Percentiles rank a stretch among this genome's conserved stretches.
Evolutionary conservation across 768 basidiomycete genomes (phyloP).

Genomic region (Sporobolomyces pararoseus): DNA sequence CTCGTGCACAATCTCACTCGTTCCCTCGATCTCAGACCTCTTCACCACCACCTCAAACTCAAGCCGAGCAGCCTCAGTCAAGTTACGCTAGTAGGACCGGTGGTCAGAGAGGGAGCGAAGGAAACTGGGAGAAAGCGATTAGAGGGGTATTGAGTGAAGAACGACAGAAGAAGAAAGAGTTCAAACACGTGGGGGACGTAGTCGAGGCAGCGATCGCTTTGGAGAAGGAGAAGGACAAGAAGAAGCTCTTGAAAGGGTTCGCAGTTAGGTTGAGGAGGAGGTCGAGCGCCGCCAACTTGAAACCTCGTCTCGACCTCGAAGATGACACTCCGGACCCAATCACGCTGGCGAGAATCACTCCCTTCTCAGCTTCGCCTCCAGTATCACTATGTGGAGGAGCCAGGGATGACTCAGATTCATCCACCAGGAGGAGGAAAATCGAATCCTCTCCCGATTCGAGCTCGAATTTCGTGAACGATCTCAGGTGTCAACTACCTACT

Average conservation of each 20-base stretch:
- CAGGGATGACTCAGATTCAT: not conserved
- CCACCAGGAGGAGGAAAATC: not conserved
- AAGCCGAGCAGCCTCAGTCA: not conserved
- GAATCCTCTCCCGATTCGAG: not conserved
- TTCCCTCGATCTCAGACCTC: not conserved
- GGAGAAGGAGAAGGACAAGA: not conserved
- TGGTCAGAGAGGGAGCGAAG: not conserved
- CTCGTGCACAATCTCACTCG: not conserved
- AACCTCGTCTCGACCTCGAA: not conserved
- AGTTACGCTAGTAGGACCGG: not conserved
- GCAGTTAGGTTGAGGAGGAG: not conserved
- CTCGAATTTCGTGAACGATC: not conserved
- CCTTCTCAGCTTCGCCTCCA: not conserved
- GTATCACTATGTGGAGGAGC: not conserved
- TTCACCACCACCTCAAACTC: too few species aligned
- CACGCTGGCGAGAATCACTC: conserved; percentile 9
- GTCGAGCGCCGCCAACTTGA: not conserved
- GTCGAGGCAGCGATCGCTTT: not conserved
- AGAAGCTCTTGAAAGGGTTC: not conserved
- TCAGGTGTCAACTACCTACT: too few species aligned
- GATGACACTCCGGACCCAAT: conserved; percentile 5
- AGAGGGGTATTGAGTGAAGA: conserved; percentile 4
- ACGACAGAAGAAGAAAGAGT: not conserved
- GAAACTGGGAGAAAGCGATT: not conserved
- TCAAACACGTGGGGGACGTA: not conserved